Evolutionary conservation across 352 stramenopile species (phyloP).

Genomic region (Phytophthora macrochlamydospora): DNA sequence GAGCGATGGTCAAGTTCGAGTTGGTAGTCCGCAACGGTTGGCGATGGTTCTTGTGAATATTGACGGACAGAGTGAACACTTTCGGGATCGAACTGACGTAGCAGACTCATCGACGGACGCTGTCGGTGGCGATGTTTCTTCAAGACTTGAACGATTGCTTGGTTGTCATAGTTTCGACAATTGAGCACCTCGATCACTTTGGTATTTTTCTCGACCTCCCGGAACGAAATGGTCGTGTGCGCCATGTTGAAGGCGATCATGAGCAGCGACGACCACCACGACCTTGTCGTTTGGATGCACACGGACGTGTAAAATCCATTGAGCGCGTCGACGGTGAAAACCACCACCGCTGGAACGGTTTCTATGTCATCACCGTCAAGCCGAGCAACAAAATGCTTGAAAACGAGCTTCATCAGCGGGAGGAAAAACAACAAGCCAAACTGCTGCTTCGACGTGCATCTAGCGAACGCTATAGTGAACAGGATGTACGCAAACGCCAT

Average conservation of each 20-base stretch:
- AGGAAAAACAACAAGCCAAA: conserved; percentile 8
- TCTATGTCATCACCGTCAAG: conserved; percentile 5
- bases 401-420: conserved; percentile 5
- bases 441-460: not conserved
- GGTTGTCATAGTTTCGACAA: not conserved
- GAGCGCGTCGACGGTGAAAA: conserved; percentile 23
- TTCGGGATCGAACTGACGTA: not conserved
- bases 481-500: conserved; percentile 10
- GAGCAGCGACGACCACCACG: conserved; percentile 9
- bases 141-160: not conserved
- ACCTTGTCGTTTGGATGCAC: not conserved
- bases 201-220: not conserved
- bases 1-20: not conserved
- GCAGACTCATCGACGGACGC: not conserved
- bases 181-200: not conserved
- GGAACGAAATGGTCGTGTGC: not conserved
- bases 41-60: not conserved
- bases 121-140: too few relatives aligned
- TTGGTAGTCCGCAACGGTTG: not conserved
- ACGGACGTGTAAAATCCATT: conserved; percentile 14
- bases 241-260: not conserved
- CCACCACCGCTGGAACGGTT: conserved; percentile 14
- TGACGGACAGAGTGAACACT: not conserved
- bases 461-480: conserved; percentile 11
- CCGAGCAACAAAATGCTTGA: conserved; percentile 14